Percentiles rank a stretch among this genome's conserved stretches.
Evolutionary conservation across 257 asterid species (phyloP).

Genomic region (Coffea canephora): DNA sequence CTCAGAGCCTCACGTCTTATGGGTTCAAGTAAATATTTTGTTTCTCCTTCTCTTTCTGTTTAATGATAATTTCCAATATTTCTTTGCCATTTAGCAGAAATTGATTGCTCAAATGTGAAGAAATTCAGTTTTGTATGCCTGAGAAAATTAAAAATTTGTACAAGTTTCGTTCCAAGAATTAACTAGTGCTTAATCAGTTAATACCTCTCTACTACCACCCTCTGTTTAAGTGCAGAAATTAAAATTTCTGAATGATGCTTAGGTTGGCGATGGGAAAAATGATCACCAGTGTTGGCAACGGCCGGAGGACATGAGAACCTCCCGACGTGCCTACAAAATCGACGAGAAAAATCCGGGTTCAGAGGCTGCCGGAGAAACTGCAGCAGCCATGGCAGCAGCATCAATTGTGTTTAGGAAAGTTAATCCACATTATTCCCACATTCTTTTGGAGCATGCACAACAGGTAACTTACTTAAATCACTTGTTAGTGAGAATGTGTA

Average conservation of each 20-base stretch:
- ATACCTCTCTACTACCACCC: no score
- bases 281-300: constrained; percentile 40
- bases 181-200: no score
- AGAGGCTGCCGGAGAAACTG: constrained; percentile 31
- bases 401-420: constrained; percentile 18
- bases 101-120: no score
- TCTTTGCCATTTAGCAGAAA: no score
- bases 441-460: constrained; percentile 14
- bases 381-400: constrained; percentile 37
- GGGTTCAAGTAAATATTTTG: constrained; percentile 52
- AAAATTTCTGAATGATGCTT: background rate
- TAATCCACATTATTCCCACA: constrained; percentile 9
- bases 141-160: no score
- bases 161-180: no score
- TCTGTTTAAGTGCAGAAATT: no score
- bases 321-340: constrained; percentile 22
- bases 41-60: no score
- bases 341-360: constrained; percentile 31
- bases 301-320: constrained; percentile 32
- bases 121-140: no score
- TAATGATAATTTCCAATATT: background rate
- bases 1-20: constrained; percentile 50
- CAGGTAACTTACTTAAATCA: background rate
- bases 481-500: background rate
- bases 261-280: constrained; percentile 29